Evolutionary conservation across 148 eudicot species (phyloP).

Genomic region (Suaeda aralocaspica): DNA sequence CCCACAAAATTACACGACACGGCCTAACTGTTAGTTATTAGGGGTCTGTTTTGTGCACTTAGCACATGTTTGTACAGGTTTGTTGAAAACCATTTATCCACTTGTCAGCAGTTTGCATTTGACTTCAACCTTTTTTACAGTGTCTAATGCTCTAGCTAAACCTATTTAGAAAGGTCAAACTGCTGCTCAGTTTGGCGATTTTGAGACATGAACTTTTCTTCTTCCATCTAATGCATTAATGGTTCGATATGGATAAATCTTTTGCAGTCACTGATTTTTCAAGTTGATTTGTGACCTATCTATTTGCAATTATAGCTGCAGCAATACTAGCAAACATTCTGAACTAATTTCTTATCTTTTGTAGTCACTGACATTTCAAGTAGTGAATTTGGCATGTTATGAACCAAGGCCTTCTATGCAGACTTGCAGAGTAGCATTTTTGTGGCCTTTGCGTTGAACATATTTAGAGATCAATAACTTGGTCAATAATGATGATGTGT

Average conservation of each 20-base stretch:
- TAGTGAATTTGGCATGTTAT: background rate
- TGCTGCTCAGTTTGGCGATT: background rate
- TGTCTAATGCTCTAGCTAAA: background rate
- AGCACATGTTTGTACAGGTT: conserved; percentile 7
- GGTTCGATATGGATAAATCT: background rate
- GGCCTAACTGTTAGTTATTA: background rate
- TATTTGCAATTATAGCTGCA: background rate
- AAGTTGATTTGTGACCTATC: background rate
- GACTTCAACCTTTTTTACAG: background rate
- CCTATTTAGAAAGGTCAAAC: background rate
- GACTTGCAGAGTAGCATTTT: background rate
- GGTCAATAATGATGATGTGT: background rate
- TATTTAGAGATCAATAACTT: background rate
- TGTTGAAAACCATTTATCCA: background rate
- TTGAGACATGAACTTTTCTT: background rate
- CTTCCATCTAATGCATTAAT: background rate
- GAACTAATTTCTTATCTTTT: too few relatives aligned
- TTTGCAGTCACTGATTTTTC: background rate
- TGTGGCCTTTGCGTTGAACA: background rate
- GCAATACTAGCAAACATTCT: background rate
- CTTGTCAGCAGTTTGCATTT: background rate
- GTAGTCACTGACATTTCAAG: too few relatives aligned
- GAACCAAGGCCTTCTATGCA: background rate
- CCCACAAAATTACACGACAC: background rate
- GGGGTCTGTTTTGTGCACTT: background rate